These are phyloP conservation scores for Ogataea ramenticola DNA, from an alignment of 805 yeast species.

Conservation along the genomic window DNA sequence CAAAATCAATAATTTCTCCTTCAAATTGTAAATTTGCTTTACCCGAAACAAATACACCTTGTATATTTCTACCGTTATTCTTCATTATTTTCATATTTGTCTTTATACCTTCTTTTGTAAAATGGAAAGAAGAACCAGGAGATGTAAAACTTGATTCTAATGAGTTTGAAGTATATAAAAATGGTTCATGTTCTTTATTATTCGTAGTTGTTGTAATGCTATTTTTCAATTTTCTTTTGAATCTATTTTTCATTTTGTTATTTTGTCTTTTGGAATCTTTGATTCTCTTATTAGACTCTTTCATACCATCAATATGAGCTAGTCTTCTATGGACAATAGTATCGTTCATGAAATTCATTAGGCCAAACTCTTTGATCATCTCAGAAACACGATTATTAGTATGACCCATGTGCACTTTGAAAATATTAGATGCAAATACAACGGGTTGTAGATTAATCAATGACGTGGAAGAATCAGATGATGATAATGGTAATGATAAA, in stretches of 20 bases:
- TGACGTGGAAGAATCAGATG: too few relatives aligned
- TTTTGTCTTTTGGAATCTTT: constrained; percentile 9
- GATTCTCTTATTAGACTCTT: neutral
- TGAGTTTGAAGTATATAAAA: too few relatives aligned
- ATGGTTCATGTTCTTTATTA: too few relatives aligned
- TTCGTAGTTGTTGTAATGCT: too few relatives aligned
- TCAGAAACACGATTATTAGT: constrained; percentile 8
- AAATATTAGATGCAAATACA: neutral
- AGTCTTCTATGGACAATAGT: constrained; percentile 14
- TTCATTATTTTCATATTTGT: constrained; percentile 16
- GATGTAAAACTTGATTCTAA: constrained; percentile 17
- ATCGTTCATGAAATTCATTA: constrained; percentile 20
- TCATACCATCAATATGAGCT: neutral
- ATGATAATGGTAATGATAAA: too few relatives aligned
- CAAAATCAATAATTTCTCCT: constrained; percentile 25
- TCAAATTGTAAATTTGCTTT: constrained; percentile 14
- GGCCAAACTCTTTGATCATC: constrained; percentile 16
- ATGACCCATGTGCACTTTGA: constrained; percentile 1
- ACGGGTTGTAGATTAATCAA: neutral
- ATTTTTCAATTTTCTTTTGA: neutral
- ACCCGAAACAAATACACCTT: constrained; percentile 18
- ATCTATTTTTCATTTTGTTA: neutral
- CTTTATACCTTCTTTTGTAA: constrained; percentile 7
- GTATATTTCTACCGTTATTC: neutral
- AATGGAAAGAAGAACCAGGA: constrained; percentile 16